These are phyloP conservation scores for Podaxis mareebaensis DNA, from an alignment of 768 basidiomycete genomes.

Conservation along the genomic window DNA sequence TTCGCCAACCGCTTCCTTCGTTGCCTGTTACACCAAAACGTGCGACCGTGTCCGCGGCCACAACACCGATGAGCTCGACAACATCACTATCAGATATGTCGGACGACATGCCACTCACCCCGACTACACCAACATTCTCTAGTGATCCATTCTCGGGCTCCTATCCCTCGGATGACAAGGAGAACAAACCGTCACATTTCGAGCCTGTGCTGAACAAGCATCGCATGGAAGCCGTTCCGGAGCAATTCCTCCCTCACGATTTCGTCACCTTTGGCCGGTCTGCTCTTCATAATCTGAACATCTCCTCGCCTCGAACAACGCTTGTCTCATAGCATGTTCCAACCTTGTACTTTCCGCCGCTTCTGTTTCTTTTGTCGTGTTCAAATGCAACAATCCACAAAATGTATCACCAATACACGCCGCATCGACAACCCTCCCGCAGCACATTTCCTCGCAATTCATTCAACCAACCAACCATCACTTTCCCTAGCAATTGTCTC, in stretches of 20 bases:
- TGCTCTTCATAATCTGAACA: slow-evolving; percentile 77
- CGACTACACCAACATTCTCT: slow-evolving; percentile 68
- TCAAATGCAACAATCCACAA: slow-evolving; percentile 61
- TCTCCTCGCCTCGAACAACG: slow-evolving; percentile 59
- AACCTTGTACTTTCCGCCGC: slow-evolving; percentile 38
- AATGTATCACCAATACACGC: slow-evolving; percentile 84
- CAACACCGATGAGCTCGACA: slow-evolving; percentile 75
- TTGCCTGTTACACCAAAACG: slow-evolving; percentile 73
- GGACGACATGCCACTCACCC: slow-evolving; percentile 84
- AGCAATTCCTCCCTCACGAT: slow-evolving; percentile 80
- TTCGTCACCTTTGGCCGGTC: slow-evolving; percentile 78
- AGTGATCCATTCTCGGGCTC: slow-evolving; percentile 55
- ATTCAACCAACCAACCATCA: slow-evolving; percentile 68
- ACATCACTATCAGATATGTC: slow-evolving; percentile 75
- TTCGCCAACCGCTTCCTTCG: slow-evolving; percentile 43
- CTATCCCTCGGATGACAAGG: slow-evolving; percentile 72
- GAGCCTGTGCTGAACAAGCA: slow-evolving; percentile 76
- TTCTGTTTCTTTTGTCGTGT: slow-evolving; percentile 43
- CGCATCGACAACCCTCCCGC: slow-evolving; percentile 45
- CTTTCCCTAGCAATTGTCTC: slow-evolving; percentile 68
- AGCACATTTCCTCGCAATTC: slow-evolving; percentile 63
- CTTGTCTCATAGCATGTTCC: slow-evolving; percentile 57
- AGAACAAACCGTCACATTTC: slow-evolving; percentile 71
- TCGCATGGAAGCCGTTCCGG: slow-evolving; percentile 64
- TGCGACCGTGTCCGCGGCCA: slow-evolving; percentile 52